Percentiles rank a stretch among this genome's conserved stretches.
Conservation (phyloP, 2,329 filamentous ascomycete species). For the Zymoseptoria ardabiliae region DNA sequence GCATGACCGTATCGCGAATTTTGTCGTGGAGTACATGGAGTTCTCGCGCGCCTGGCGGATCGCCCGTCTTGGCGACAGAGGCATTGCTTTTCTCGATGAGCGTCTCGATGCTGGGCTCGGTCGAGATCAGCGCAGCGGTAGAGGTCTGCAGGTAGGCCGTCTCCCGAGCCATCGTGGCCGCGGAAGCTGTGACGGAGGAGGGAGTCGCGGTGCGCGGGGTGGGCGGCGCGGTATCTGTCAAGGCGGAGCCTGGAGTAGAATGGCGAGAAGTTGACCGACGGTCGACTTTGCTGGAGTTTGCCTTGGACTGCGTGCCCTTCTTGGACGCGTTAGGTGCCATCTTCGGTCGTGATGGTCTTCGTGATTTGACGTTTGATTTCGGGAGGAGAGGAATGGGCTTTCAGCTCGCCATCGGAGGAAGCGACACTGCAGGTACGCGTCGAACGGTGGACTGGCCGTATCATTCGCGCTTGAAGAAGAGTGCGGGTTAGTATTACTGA, state of each 20-base stretch:
- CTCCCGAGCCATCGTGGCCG: slow-evolving; percentile 43
- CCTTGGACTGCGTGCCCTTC: slow-evolving; percentile 22
- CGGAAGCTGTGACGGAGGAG: slow-evolving; percentile 45
- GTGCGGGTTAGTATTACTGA: not conserved
- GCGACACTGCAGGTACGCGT: not conserved
- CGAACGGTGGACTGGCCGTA: not conserved
- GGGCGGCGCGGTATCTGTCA: slow-evolving; percentile 39
- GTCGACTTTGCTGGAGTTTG: slow-evolving; percentile 36
- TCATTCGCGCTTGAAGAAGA: not conserved
- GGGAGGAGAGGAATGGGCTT: not conserved
- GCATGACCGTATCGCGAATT: slow-evolving; percentile 50
- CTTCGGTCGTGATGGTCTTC: not conserved
- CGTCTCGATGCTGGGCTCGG: slow-evolving; percentile 58
- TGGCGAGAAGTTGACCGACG: slow-evolving; percentile 68
- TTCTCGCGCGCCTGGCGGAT: slow-evolving; percentile 50
- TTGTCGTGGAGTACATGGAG: slow-evolving; percentile 58
- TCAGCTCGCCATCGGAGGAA: not conserved
- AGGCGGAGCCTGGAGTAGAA: slow-evolving; percentile 59
- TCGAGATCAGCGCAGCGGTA: slow-evolving; percentile 43
- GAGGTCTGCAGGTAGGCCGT: slow-evolving; percentile 59
- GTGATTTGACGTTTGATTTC: not conserved
- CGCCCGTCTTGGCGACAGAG: slow-evolving; percentile 39
- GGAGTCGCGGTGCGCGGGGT: slow-evolving; percentile 52
- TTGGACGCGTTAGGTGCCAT: slow-evolving; percentile 25
- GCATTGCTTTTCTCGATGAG: slow-evolving; percentile 57